phyloP scores from a whole-genome alignment of 2,329 filamentous ascomycete species.

The Plenodomus tracheiphilus region DNA sequence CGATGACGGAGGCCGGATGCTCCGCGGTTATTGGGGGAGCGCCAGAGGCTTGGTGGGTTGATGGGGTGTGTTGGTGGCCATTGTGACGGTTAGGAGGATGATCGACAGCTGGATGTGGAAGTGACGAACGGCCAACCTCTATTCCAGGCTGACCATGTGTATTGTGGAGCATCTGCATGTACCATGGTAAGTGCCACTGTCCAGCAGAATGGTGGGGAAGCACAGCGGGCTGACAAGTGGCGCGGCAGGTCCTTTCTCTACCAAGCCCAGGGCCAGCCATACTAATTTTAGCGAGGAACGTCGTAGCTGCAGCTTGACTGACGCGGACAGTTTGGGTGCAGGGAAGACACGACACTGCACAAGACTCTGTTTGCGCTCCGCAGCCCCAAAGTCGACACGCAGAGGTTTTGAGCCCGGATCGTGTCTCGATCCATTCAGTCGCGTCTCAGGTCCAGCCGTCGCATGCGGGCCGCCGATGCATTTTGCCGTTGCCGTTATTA shows the following conservation, averaged over 20 bases:
- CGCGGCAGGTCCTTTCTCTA: constrained; percentile 5
- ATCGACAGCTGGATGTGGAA: neutral
- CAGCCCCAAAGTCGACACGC: neutral
- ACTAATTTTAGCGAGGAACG: constrained; percentile 18
- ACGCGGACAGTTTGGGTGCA: neutral
- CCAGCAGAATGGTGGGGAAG: neutral
- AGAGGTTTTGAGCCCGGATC: neutral
- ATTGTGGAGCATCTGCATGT: too few relatives aligned
- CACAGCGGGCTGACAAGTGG: constrained; percentile 7
- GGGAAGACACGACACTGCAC: neutral
- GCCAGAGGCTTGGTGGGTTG: neutral
- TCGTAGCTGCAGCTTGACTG: neutral
- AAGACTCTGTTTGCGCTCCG: neutral
- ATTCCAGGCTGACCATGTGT: too few relatives aligned
- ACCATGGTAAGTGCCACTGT: neutral
- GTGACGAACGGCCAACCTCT: neutral
- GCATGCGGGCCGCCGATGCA: neutral
- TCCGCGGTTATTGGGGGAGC: neutral
- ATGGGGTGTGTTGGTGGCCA: neutral
- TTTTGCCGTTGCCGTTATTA: neutral
- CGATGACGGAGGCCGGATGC: neutral
- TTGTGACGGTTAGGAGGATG: too few relatives aligned
- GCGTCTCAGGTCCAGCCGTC: too few relatives aligned
- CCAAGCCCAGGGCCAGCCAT: constrained; percentile 3
- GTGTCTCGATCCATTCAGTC: neutral